A percentile compares a stretch with the other conserved stretches of the same genome.
Conservation (phyloP, 371 early-diverging fungal genomes). For the Mucor irregularis region DNA sequence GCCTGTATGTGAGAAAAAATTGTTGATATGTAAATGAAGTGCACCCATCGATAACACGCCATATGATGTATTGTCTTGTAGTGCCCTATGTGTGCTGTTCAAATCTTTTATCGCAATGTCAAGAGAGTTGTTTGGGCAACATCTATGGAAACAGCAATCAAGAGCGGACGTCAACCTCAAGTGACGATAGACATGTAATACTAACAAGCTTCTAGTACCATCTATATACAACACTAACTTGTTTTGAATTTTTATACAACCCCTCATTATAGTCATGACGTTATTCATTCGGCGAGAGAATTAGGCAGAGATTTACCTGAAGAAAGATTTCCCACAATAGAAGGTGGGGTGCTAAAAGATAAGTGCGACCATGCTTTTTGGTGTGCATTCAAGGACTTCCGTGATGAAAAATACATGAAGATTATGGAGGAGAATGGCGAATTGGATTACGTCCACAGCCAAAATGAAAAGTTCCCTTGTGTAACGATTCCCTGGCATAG, state of each 20-base stretch:
- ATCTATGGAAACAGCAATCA: constrained; percentile 29
- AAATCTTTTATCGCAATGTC: constrained; percentile 33
- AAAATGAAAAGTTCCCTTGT: background rate
- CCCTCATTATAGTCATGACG: constrained; percentile 26
- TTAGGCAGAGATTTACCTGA: constrained; percentile 13
- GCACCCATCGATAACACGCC: no score
- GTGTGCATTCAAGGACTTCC: constrained; percentile 22
- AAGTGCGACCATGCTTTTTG: constrained; percentile 35
- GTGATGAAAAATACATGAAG: constrained; percentile 18
- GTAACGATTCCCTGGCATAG: background rate
- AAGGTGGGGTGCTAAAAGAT: constrained; percentile 29
- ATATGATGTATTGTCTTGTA: constrained; percentile 7
- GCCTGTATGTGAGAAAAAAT: constrained; percentile 19
- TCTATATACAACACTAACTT: no score
- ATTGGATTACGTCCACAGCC: constrained; percentile 13
- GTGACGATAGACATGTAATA: constrained; percentile 31
- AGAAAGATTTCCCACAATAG: constrained; percentile 14
- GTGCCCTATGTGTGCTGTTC: constrained; percentile 41
- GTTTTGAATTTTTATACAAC: no score
- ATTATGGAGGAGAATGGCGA: constrained; percentile 13
- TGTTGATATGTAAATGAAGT: background rate
- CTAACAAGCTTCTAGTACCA: no score
- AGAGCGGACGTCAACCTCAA: constrained; percentile 28
- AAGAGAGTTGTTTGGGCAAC: constrained; percentile 37
- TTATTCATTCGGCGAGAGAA: constrained; percentile 23